Evolutionary conservation across 202 grass and related monocot species (phyloP), one percentile per base, ranked within the genome.

Genomic region (Setaria viridis): DNA sequence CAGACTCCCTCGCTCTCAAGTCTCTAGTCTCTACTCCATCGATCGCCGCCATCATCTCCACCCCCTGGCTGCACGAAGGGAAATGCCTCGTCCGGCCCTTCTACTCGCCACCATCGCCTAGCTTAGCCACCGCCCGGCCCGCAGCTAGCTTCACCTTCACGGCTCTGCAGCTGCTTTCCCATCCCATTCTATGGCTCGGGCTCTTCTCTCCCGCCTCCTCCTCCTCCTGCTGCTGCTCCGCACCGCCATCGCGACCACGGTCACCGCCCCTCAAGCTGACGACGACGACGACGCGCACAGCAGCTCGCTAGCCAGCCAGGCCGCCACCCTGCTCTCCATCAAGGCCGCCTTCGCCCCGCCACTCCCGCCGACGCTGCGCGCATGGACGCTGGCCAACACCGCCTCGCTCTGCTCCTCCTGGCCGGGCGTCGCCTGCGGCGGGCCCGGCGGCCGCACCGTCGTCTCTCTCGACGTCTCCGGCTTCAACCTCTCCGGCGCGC

Each of bases 401-500:
- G 83, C 88, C 19, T 11, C 64, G 0, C 86, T 98, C 30, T 98
- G 93, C 90, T 67, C 65, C 17, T 93, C 93, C 15, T 98, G 95
- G 95, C 67, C 62, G 11, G 87, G 89, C 47, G 89, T 98, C 57
- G 71, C 77, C 9, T 95, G 95, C 68, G 83, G 95, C 68, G 83
- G 76, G 82, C 21, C 77, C 25, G 67, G 62, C 21, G 55, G 57
- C 75, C 45, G 20, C 68, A 70, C 76, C 58, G 84, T 98, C 53
- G 71, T 91, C 43, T 88, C 84, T 41, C 91, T 98, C n/a, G 84
- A 94, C 81, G 59, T 98, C 55, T 93, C 93, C 33, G 79, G 57
- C 68, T 63, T 71, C n/a, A 98, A 98, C 88, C 41, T 98, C 73
- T 95, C 95, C 11, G 93, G 92, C 3, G 30, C 68, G 21, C 88